Base-by-base conservation (phyloP, 306 rosid species). In the Cucurbita maxima region DNA sequence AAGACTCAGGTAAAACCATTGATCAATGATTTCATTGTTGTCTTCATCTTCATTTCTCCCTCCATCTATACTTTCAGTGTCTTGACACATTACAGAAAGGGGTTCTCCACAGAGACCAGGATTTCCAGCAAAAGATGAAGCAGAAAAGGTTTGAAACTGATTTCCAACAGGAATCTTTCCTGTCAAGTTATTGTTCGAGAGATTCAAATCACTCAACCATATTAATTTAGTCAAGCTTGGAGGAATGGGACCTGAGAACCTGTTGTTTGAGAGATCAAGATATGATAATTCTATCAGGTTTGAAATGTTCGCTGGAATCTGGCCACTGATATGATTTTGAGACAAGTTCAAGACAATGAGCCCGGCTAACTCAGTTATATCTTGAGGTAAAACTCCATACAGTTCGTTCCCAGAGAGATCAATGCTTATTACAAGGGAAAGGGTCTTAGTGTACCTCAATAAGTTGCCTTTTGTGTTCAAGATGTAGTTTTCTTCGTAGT, bases 321-420 rank as follows among this genome's bases (percentile, higher is more conserved):
- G 43, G 45, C 90, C 87, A 10, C 66, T 70, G 54, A 87, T 43
- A 57, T 76, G 80, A 73, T 87, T 87, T 76, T 64, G 16, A 30
- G 88, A 80, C 60, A 82, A 45, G 79, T 82, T 79, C 68, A 86
- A 54, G 73, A 61, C 15, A 61, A 79, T 37, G 74, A 87, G 62
- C 44, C 88, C 88, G 1, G 51, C 51, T 53, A 87, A 37, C 3
- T 78, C 83, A 53, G 85, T 81, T 9, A 82, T 77, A 58, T 77
- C 87, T 7, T 19, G 20, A 0, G 84, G 88, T 64, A 87, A 8
- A 57, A 20, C 77, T 79, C 87, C 83, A 30, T 56, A 67, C 37
- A 87, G 72, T 34, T 80, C 54, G 10, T 87, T 87, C 41, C 77
- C 78, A 3, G 91, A 87, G 45, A 87, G 81, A 74, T 81, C 88